Evolutionary conservation across 208 protist species (phyloP).

Genomic region (Acanthamoeba castellanii): DNA sequence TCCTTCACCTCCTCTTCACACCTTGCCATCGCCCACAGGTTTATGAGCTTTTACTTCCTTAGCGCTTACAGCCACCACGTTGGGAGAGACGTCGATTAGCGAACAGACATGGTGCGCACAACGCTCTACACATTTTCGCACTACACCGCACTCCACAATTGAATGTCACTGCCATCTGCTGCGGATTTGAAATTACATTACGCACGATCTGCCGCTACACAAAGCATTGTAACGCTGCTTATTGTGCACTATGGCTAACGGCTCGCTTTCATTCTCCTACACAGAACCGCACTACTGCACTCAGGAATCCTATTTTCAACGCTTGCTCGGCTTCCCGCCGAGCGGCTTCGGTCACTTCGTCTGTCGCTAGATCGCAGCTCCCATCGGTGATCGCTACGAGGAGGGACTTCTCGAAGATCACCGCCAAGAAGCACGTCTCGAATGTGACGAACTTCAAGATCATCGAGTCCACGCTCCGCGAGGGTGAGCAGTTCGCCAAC

Average conservation of each 20-base stretch:
- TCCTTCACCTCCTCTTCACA: background rate
- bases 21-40: background rate
- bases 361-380: constrained; percentile 13
- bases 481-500: constrained; percentile 88
- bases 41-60: constrained; percentile 62
- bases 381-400: background rate
- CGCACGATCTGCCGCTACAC: too few relatives aligned
- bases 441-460: constrained; percentile 85
- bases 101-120: background rate
- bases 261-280: background rate
- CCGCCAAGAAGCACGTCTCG: constrained; percentile 33
- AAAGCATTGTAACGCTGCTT: too few relatives aligned
- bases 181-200: background rate
- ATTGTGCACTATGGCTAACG: background rate
- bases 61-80: constrained; percentile 54
- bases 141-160: background rate
- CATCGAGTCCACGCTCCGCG: constrained; percentile 88
- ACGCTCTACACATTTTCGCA: background rate
- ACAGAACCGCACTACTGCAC: constrained; percentile 20
- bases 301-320: constrained; percentile 46
- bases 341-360: background rate
- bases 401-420: constrained; percentile 51
- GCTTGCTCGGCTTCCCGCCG: background rate
- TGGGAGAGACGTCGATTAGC: constrained; percentile 69
- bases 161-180: too few relatives aligned